Conservation (phyloP, 768 basidiomycete species). For the Leccinum fibrillosum region DNA sequence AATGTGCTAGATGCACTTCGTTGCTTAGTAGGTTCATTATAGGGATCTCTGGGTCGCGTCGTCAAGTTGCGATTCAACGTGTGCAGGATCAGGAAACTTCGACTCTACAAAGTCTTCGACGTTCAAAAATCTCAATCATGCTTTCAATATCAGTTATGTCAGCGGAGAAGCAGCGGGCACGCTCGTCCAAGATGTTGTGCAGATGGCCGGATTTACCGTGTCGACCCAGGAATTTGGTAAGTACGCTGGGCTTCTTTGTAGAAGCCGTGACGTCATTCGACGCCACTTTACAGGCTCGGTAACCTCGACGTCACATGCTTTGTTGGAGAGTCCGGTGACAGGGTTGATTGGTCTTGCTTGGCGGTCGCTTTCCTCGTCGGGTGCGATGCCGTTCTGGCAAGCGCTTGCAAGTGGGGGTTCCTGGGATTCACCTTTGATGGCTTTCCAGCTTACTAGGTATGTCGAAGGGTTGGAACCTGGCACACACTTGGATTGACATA, state of each 20-base stretch:
- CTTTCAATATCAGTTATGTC: constrained; percentile 44
- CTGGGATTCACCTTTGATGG: constrained; percentile 53
- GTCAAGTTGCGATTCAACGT: constrained; percentile 27
- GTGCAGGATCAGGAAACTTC: constrained; percentile 34
- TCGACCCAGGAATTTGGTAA: constrained; percentile 49
- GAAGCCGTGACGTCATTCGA: constrained; percentile 4
- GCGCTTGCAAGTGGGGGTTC: constrained; percentile 41
- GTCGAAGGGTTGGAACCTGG: background rate
- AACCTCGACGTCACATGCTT: constrained; percentile 31
- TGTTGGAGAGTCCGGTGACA: constrained; percentile 49
- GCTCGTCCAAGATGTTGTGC: constrained; percentile 62
- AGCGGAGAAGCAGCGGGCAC: constrained; percentile 44
- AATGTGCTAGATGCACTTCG: background rate
- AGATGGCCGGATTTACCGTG: constrained; percentile 64
- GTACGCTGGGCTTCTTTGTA: constrained; percentile 26
- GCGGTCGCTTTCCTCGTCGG: constrained; percentile 53
- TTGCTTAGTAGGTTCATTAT: constrained; percentile 21
- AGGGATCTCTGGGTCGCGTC: constrained; percentile 52
- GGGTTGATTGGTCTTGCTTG: constrained; percentile 80
- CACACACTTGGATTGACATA: background rate
- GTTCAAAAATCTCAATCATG: constrained; percentile 31
- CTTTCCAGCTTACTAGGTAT: constrained; percentile 60
- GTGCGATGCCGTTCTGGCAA: constrained; percentile 66
- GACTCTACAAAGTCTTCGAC: constrained; percentile 33
- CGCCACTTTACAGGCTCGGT: constrained; percentile 37